Evolutionary conservation across 192 early-diverging fungal species (phyloP).

Genomic region (Diversispora epigaea): DNA sequence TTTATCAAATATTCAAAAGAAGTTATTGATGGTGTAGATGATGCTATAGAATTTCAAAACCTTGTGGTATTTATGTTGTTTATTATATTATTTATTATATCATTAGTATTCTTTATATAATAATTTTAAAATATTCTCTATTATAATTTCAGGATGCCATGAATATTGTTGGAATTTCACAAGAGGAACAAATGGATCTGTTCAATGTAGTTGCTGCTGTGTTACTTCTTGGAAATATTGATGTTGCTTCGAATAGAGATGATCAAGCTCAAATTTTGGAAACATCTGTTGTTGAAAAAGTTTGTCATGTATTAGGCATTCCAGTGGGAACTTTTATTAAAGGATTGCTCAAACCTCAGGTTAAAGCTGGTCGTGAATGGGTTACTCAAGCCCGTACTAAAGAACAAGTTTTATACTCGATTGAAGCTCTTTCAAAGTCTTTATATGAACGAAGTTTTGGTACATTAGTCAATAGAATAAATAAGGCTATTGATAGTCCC

Average conservation of each 20-base stretch:
- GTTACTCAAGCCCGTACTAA: constrained; percentile 87
- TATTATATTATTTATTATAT: not conserved
- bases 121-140: not conserved
- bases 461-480: constrained; percentile 84
- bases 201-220: constrained; percentile 85
- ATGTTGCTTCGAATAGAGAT: constrained; percentile 70
- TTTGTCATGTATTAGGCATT: constrained; percentile 94
- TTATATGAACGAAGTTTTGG: constrained; percentile 98
- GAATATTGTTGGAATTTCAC: constrained; percentile 75
- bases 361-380: constrained; percentile 96
- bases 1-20: constrained; percentile 84
- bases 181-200: constrained; percentile 76
- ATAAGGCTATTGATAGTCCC: constrained; percentile 67
- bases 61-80: constrained; percentile 55
- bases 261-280: constrained; percentile 86
- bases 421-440: constrained; percentile 88
- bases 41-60: constrained; percentile 73
- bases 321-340: constrained; percentile 84
- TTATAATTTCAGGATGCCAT: constrained; percentile 62
- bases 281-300: constrained; percentile 73
- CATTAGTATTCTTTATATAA: not conserved
- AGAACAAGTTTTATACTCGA: constrained; percentile 80
- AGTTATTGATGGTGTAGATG: constrained; percentile 92
- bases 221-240: constrained; percentile 93
- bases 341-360: constrained; percentile 81